Evolutionary conservation across 768 basidiomycete genomes (phyloP).

Genomic region (Flagelloscypha sp.): DNA sequence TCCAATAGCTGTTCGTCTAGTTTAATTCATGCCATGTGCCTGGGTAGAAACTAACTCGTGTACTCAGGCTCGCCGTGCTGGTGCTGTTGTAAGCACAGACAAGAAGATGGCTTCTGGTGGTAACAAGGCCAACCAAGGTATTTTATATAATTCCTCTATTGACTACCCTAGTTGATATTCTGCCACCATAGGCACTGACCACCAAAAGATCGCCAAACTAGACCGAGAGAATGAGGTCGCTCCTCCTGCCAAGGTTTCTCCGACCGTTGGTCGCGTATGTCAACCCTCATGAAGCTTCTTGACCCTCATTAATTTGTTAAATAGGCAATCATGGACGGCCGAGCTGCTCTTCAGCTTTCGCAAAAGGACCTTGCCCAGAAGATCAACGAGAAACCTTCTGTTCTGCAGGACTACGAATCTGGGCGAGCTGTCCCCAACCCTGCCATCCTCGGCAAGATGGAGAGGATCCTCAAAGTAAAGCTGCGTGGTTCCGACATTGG

Average conservation of each 20-base stretch:
- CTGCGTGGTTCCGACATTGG: slow-evolving; percentile 86
- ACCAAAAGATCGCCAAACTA: slow-evolving; percentile 88
- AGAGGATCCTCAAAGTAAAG: slow-evolving; percentile 79
- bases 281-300: slow-evolving; percentile 5
- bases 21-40: not conserved
- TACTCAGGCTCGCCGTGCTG: slow-evolving; percentile 61
- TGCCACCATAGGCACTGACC: slow-evolving; percentile 66
- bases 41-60: slow-evolving; percentile 6
- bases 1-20: slow-evolving; percentile 43
- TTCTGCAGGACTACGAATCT: slow-evolving; percentile 84
- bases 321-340: slow-evolving; percentile 76
- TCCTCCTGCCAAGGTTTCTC: slow-evolving; percentile 73
- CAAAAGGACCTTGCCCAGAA: slow-evolving; percentile 92
- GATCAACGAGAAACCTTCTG: slow-evolving; percentile 87
- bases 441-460: slow-evolving; percentile 83
- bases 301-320: no score
- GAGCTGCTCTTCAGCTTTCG: slow-evolving; percentile 68
- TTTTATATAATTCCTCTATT: slow-evolving; percentile 11
- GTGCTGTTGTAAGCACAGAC: slow-evolving; percentile 74
- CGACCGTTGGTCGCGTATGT: slow-evolving; percentile 65
- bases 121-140: slow-evolving; percentile 77
- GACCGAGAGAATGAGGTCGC: slow-evolving; percentile 95
- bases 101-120: slow-evolving; percentile 62
- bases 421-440: slow-evolving; percentile 82
- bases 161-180: not conserved